These are phyloP conservation scores for Sclerotinia nivalis DNA, from an alignment of 2,329 filamentous ascomycete species.

Conservation along the genomic window DNA sequence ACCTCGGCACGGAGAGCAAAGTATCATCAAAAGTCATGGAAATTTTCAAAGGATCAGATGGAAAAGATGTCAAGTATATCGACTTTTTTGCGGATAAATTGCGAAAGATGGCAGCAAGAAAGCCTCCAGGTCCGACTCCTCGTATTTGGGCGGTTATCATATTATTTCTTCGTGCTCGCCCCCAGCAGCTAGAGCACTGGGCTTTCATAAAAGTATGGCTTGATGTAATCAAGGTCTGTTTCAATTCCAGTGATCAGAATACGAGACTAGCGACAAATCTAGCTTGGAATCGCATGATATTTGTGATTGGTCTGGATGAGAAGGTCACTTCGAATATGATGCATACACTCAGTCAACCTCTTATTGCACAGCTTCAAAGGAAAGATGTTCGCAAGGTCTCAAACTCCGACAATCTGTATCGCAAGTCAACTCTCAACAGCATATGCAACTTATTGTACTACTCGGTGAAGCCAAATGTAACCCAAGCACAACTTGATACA, in stretches of 20 bases:
- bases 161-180: slow-evolving; percentile 67
- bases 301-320: slow-evolving; percentile 66
- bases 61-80: slow-evolving; percentile 54
- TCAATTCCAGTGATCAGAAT: slow-evolving; percentile 73
- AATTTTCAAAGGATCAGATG: slow-evolving; percentile 52
- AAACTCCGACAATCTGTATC: slow-evolving; percentile 51
- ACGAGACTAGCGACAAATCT: slow-evolving; percentile 76
- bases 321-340: slow-evolving; percentile 55
- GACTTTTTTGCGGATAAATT: slow-evolving; percentile 69
- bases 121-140: slow-evolving; percentile 67
- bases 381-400: slow-evolving; percentile 53
- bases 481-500: slow-evolving; percentile 65
- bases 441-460: slow-evolving; percentile 85
- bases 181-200: slow-evolving; percentile 65
- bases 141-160: slow-evolving; percentile 87
- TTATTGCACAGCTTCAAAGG: slow-evolving; percentile 67
- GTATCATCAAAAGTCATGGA: slow-evolving; percentile 67
- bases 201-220: slow-evolving; percentile 74
- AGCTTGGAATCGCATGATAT: slow-evolving; percentile 85
- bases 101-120: slow-evolving; percentile 65
- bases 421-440: slow-evolving; percentile 62
- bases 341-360: slow-evolving; percentile 67
- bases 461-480: slow-evolving; percentile 69
- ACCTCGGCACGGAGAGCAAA: slow-evolving; percentile 67
- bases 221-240: slow-evolving; percentile 75